A percentile compares a stretch with the other conserved stretches of the same genome.
Evolutionary conservation across 1,284 basidiomycete species (phyloP).

Genomic region (Tilletia indica): DNA sequence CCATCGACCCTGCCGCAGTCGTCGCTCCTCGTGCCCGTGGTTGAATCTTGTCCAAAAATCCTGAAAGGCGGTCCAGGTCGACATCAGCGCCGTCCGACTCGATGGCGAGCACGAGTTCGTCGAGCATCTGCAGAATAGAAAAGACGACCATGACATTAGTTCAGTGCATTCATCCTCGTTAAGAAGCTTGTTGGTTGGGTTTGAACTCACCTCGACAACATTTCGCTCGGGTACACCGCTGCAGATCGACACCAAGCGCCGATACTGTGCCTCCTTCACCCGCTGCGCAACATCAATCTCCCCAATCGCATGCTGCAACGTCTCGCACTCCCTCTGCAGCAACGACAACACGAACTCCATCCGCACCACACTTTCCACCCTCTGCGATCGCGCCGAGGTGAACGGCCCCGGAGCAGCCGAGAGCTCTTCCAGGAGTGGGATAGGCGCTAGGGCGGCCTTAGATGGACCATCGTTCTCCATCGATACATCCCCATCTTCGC

Average conservation of each 20-base stretch:
- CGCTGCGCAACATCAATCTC: constrained; percentile 76
- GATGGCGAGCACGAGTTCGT: constrained; percentile 80
- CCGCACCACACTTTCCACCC: constrained; percentile 34
- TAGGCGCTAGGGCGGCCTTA: too few species aligned
- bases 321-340: constrained; percentile 19
- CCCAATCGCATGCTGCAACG: constrained; percentile 68
- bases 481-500: constrained; percentile 1
- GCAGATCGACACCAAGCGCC: constrained; percentile 84
- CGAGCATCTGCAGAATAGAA: constrained; percentile 65
- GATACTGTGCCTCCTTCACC: constrained; percentile 80
- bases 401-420: background rate
- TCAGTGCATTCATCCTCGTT: constrained; percentile 17
- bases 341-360: constrained; percentile 35
- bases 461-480: background rate
- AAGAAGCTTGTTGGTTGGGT: background rate
- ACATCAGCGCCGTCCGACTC: constrained; percentile 79
- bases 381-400: background rate
- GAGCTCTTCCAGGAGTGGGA: constrained; percentile 13
- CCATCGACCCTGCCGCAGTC: too few species aligned
- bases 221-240: constrained; percentile 81
- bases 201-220: constrained; percentile 77
- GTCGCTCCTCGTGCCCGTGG: background rate
- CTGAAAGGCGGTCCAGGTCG: constrained; percentile 79
- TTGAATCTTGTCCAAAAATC: constrained; percentile 69
- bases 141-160: background rate